Evolutionary conservation across 2,329 filamentous ascomycete species (phyloP), one percentile per base, ranked within the genome.

Genomic region (Pseudogymnoascus sp.): DNA sequence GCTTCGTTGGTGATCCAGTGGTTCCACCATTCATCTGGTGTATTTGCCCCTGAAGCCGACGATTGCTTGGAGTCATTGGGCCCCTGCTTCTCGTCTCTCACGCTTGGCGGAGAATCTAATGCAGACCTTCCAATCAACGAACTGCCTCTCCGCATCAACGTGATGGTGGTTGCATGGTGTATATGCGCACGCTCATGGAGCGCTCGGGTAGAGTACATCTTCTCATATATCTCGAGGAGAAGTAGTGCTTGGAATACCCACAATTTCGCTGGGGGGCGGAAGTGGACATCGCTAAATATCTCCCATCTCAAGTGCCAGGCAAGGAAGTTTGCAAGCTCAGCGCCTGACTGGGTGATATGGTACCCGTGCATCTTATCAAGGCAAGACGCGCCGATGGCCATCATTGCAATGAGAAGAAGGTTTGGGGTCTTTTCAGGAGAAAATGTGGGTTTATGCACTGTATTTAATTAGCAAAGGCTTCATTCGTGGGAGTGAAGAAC

Each of bases 221-320:
- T 99, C 77, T 99, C 94, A 70, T 96, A 97, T 0, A 96, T 78
- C 73, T 99, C 94, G 10, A 97, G 80, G 4, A 97, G 80, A 4
- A 97, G 79, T 60, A 97, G 77, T 1, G 93, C 87, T 73, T 97
- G 94, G 76, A 97, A 97, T 0, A 96, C 85, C 93, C 93, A 99
- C 6, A 99, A 77, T 74, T 96, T 96, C 7, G 93, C 93, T 0
- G 94, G 93, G 1, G 94, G 92, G 15, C 90, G 82, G 75, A 95
- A 97, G 74, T 92, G 90, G 12, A 83, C 81, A 71, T 97, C 89
- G 81, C 92, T 94, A 72, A 97, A 97, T 37, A 97, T 89, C 73
- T 96, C 90, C 90, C 92, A 97, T 61, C 94, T 84, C n/a, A 97
- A 77, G 75, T 97, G 90, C 86, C 90, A 94, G 0, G 91, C 92